Evolutionary conservation across 2,329 filamentous ascomycete species (phyloP), one percentile per base, ranked within the genome.

Genomic region (Zymoseptoria brevis): DNA sequence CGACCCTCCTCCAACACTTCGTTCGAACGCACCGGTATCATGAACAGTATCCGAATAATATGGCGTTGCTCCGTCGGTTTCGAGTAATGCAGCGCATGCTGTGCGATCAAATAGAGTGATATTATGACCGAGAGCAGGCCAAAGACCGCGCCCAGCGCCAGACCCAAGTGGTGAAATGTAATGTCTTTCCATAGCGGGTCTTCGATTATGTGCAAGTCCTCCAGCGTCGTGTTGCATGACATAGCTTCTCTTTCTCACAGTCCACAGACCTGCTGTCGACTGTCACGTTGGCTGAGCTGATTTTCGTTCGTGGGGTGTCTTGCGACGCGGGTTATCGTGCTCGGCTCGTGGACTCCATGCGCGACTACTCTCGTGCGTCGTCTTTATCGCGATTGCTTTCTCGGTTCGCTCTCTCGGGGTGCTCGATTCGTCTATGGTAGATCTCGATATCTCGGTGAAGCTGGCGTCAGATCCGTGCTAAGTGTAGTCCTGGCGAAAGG

Each of bases 41-140:
- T 93, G 72, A 92, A 86, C 24, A 96, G 81, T 65, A 96, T 93
- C 54, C 90, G 88, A 67, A 95, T 92, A 68, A 94, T 91, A 80
- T 86, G 81, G 67, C 79, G 81, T 69, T 86, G 83, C 70, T 86
- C 81, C 62, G 75, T 77, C 8, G 83, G 82, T 69, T 79, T 80
- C 59, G 79, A 76, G 73, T 86, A 86, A 69, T 85, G 83, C 13
- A 75, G 81, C 2, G 82, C 81, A 75, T 86, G 83, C 61, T 76
- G 74, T 65, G 80, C 73, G 58, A 86, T 82, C 55, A 85, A 73
- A 64, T 76, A 79, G 45, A 81, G 75, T 21, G 82, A 80, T 45
- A 83, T 72, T 11, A 75, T 58, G 35, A 80, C 72, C 3, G 82
- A 78, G 50, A 84, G 71, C 35, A 80, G 63, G 45, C 78, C 79